These are phyloP conservation scores for Clarireedia homoeocarpa DNA, from an alignment of 2,329 filamentous ascomycete species.

Conservation along the genomic window DNA sequence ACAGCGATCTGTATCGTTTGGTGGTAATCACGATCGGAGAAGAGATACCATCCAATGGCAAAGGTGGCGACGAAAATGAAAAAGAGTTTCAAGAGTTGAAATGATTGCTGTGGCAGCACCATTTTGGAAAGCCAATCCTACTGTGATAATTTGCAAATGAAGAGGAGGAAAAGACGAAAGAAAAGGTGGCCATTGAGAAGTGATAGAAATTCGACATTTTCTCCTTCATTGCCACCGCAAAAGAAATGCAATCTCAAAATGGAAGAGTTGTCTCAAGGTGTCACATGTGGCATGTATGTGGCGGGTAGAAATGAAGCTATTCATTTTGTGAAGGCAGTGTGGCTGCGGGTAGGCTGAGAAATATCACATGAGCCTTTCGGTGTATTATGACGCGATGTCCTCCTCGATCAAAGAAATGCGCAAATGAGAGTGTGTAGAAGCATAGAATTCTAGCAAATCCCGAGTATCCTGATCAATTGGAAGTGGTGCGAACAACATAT, in stretches of 20 bases:
- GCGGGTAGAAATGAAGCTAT: neutral
- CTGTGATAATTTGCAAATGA: neutral
- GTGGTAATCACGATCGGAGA: slow-evolving; percentile 5
- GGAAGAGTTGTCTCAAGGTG: neutral
- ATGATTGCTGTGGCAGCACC: neutral
- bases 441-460: too few relatives aligned
- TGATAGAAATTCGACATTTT: too few relatives aligned
- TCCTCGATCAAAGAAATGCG: too few relatives aligned
- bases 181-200: neutral
- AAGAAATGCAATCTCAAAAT: too few relatives aligned
- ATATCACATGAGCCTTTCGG: too few relatives aligned
- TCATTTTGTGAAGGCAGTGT: neutral
- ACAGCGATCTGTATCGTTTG: neutral
- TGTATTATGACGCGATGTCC: too few relatives aligned
- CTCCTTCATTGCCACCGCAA: too few relatives aligned
- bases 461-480: too few relatives aligned
- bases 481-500: too few relatives aligned
- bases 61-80: neutral
- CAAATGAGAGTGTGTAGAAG: too few relatives aligned
- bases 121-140: neutral
- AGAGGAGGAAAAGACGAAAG: neutral
- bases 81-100: slow-evolving; percentile 10
- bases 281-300: neutral
- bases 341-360: too few relatives aligned
- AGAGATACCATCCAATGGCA: neutral